Base-by-base conservation (phyloP, 1,139 yeast species). In the Zygotorulaspora mrakii region DNA sequence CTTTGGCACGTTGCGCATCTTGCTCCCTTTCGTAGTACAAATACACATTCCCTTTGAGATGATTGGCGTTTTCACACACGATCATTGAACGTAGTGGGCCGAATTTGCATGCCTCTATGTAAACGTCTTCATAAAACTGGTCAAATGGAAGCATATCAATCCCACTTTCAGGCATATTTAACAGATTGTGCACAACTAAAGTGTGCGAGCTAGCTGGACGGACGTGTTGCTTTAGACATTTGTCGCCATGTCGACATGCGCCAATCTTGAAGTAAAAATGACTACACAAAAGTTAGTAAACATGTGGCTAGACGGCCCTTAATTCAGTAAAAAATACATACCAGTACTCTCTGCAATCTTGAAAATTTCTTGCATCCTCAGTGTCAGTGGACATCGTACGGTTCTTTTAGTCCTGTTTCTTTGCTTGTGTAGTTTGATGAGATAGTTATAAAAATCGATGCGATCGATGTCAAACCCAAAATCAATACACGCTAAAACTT, bases 201-300 rank as follows among this genome's bases (percentile, higher is more conserved):
- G 91, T 82, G 45, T 71, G 71, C 1, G 95, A 82, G 31, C 68
- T 64, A n/a, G 70, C 64, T 1, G 96, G 96, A 50, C 75, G 74
- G 28, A 75, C 69, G 59, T 89, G 97, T 42, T 73, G 73, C 53
- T 94, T 70, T 9, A 91, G 81, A 17, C 97, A 89, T 54, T 80
- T 82, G 46, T 82, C 91, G 2, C 96, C 96, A 60, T 89, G 96
- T 44, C 96, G 72, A 59, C 97, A 89, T 0, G 96, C 94, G 1
- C 97, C 97, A 29, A 88, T 85, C 59, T 82, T 85, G 48, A 74
- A 71, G 63, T 82, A 89, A 61, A 89, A 89, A 31, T 74, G 67
- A 50, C 76, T 49, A 12, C 31, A 22, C 23, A 10, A 30, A 22
- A 21, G 47, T 37, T 33, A 32, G 48, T 44, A 22, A 30, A 34